Evolutionary conservation across 805 yeast genomes (phyloP), one percentile per base, ranked within the genome.

Genomic region (Myxozyma monticola): DNA sequence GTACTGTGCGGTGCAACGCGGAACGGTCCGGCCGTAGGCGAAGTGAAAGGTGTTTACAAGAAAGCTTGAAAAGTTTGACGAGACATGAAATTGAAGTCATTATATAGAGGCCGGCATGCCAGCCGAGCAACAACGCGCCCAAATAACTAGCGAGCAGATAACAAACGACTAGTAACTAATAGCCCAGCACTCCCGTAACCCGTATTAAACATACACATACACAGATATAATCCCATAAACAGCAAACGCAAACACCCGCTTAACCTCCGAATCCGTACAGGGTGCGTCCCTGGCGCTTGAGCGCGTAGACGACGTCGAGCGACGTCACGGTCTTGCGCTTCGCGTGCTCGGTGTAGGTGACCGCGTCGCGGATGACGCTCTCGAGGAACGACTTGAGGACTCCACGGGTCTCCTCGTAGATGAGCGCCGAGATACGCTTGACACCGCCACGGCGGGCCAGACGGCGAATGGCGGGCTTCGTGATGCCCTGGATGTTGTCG

Each of bases 391-490:
- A 80, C 78, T 90, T 90, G 63, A 91, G 80, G 63, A 91, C 97
- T 65, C 85, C 90, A 81, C 99, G 89, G 71, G 93, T 96, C 79
- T 91, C 96, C 79, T 91, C 99, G 81, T 91, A 91, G 74, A 91
- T 91, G 72, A 90, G 80, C 73, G 96, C 98, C 59, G 98, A 91
- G 70, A 91, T 91, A 87, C 99, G 96, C 85, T 91, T 91, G 72
- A 91, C 99, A 90, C 99, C 99, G 79, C 99, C 99, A 88, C 99
- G 89, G 84, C 99, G 91, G 45, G 99, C 99, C 69, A 91, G 85
- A 87, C 99, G 91, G 81, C 99, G 89, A 72, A 91, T 91, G 72
- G 99, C 99, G 73, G 99, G 99, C 83, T 91, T 91, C 60, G 99
- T 91, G 73, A 91, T 91, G 83, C 99, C 99, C 79, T 90, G 97